A percentile compares a stretch with the other conserved stretches of the same genome.
phyloP scores from a whole-genome alignment of 257 asterid species.

The Nemophila menziesii region DNA sequence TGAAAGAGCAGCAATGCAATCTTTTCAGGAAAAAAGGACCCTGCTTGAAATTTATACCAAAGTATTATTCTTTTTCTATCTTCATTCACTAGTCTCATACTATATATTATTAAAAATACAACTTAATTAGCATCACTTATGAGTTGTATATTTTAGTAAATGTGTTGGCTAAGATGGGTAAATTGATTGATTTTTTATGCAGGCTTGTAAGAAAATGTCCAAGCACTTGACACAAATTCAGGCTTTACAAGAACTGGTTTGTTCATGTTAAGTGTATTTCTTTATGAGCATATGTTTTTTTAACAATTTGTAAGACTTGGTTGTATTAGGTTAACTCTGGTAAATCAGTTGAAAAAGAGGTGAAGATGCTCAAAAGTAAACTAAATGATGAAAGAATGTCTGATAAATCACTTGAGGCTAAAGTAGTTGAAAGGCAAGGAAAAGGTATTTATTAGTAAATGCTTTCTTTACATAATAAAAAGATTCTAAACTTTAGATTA shows the following conservation, averaged over 20 bases:
- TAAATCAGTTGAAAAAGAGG: constrained; percentile 68
- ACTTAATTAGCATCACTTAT: not conserved
- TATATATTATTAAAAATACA: not conserved
- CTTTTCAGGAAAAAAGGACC: constrained; percentile 61
- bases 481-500: constrained; percentile 6
- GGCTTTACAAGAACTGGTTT: constrained; percentile 83
- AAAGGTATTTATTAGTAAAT: constrained; percentile 33
- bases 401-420: constrained; percentile 62
- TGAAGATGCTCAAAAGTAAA: constrained; percentile 53
- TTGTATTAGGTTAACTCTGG: constrained; percentile 47
- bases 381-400: constrained; percentile 52
- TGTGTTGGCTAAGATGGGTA: constrained; percentile 8
- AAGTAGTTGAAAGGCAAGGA: constrained; percentile 47
- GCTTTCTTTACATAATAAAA: not conserved
- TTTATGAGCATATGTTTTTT: not conserved
- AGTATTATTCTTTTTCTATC: constrained; percentile 24
- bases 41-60: constrained; percentile 58
- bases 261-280: constrained; percentile 1
- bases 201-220: constrained; percentile 75
- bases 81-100: constrained; percentile 1
- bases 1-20: constrained; percentile 59
- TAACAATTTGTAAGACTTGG: too few species aligned
- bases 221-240: constrained; percentile 63
- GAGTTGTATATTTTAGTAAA: not conserved
- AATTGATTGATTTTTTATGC: constrained; percentile 16